phyloP scores from a whole-genome alignment of 176 grass and related monocot species.

The Miscanthus lutarioriparius region DNA sequence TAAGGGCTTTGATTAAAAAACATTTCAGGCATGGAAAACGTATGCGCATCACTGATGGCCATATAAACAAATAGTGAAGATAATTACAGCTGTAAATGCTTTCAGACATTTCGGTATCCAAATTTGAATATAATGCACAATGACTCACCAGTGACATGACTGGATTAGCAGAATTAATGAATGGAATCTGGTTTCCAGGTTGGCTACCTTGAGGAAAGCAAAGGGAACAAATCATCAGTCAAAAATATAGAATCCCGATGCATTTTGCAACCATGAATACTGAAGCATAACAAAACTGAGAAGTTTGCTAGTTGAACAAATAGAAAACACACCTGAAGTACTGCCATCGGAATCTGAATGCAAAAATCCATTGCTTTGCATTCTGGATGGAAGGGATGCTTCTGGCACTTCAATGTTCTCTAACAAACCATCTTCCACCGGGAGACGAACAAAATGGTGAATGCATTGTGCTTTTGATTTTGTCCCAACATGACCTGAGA shows the following conservation, averaged over 20 bases:
- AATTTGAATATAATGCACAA: constrained; percentile 33
- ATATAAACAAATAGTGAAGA: constrained; percentile 1
- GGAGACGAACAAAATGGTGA: constrained; percentile 89
- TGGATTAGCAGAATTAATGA: constrained; percentile 83
- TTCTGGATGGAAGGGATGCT: constrained; percentile 37
- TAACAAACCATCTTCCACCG: constrained; percentile 73
- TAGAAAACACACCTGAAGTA: constrained; percentile 54
- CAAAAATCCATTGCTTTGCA: constrained; percentile 42
- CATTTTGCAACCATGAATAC: constrained; percentile 21
- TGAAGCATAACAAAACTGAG: constrained; percentile 22
- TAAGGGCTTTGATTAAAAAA: constrained; percentile 5
- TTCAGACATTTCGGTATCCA: constrained; percentile 5
- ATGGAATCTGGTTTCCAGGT: constrained; percentile 63
- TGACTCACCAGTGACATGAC: constrained; percentile 95
- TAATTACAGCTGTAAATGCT: background rate
- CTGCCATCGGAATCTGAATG: constrained; percentile 59
- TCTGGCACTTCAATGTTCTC: constrained; percentile 74
- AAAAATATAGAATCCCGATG: constrained; percentile 29
- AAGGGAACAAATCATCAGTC: constrained; percentile 33
- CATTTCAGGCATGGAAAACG: background rate
- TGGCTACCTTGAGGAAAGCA: constrained; percentile 42
- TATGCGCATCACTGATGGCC: background rate
- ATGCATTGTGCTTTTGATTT: constrained; percentile 96
- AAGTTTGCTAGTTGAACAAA: constrained; percentile 26
- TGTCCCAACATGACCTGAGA: constrained; percentile 78